A percentile compares a stretch with the other conserved stretches of the same genome.
Conservation (phyloP, 2,329 filamentous ascomycete genomes). For the Colletotrichum lindemuthianum region DNA sequence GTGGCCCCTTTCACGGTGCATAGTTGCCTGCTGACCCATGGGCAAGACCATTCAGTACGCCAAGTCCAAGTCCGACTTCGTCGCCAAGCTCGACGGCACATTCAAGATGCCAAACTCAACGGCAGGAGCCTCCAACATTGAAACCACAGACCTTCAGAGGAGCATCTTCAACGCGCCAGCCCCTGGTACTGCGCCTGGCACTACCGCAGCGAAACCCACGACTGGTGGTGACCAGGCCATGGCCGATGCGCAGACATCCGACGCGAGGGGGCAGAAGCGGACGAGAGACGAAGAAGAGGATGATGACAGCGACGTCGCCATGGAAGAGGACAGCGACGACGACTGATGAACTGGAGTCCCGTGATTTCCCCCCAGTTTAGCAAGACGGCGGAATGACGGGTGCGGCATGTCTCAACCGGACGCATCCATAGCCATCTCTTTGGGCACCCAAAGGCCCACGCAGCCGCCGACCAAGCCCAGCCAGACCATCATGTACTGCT, state of each 20-base stretch:
- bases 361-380: slow-evolving; percentile 8
- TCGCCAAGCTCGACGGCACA: slow-evolving; percentile 92
- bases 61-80: slow-evolving; percentile 86
- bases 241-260: slow-evolving; percentile 63
- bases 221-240: slow-evolving; percentile 57
- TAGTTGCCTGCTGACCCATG: slow-evolving; percentile 14
- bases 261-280: slow-evolving; percentile 74
- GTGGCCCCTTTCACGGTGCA: slow-evolving; percentile 44
- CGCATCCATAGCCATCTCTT: slow-evolving; percentile 65
- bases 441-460: slow-evolving; percentile 82
- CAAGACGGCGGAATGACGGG: slow-evolving; percentile 12
- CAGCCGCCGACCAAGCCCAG: slow-evolving; percentile 85
- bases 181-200: slow-evolving; percentile 56
- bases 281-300: slow-evolving; percentile 73
- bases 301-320: slow-evolving; percentile 75
- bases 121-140: slow-evolving; percentile 61
- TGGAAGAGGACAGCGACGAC: slow-evolving; percentile 79
- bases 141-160: slow-evolving; percentile 79
- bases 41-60: slow-evolving; percentile 88
- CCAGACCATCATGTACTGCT: slow-evolving; percentile 87
- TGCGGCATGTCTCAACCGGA: slow-evolving; percentile 24
- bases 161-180: slow-evolving; percentile 80
- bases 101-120: slow-evolving; percentile 74
- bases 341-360: slow-evolving; percentile 57
- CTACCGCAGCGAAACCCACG: slow-evolving; percentile 57